A percentile compares a stretch with the other conserved stretches of the same genome.
Evolutionary conservation across 768 basidiomycete genomes (phyloP).

Genomic region (Pleurotus tuber-regium): DNA sequence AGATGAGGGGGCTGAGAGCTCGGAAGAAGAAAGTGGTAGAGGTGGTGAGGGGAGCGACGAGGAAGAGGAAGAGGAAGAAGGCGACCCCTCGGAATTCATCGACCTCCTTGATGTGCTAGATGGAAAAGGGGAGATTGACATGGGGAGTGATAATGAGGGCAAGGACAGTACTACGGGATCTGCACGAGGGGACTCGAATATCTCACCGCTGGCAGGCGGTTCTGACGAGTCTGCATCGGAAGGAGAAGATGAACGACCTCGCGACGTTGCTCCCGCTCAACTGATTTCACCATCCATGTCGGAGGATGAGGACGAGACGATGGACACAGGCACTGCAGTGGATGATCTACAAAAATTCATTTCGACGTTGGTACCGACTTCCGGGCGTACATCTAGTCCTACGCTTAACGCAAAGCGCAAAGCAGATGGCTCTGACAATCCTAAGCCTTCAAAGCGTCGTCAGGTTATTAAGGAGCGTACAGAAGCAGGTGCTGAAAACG

Average conservation of each 20-base stretch:
- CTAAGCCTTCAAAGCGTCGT: conserved; percentile 51
- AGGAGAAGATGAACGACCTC: conserved; percentile 24
- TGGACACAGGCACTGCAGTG: conserved; percentile 51
- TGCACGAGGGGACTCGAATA: conserved; percentile 11
- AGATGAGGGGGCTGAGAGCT: conserved; percentile 32
- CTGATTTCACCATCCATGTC: conserved; percentile 21
- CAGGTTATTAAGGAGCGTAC: conserved; percentile 65
- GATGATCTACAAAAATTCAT: conserved; percentile 74
- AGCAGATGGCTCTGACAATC: conserved; percentile 21
- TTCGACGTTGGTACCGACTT: conserved; percentile 61
- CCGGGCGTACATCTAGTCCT: conserved; percentile 42
- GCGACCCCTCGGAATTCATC: conserved; percentile 44
- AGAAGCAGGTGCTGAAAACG: conserved; percentile 77
- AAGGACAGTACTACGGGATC: conserved; percentile 18
- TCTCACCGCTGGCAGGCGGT: conserved; percentile 11
- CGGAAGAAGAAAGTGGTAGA: conserved; percentile 14
- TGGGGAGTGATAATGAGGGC: conserved; percentile 34
- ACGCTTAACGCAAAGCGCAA: conserved; percentile 67
- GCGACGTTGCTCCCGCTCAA: conserved; percentile 34
- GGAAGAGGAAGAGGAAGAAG: conserved; percentile 34
- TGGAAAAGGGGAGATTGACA: conserved; percentile 44
- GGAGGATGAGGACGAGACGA: conserved; percentile 45
- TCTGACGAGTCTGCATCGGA: conserved; percentile 30
- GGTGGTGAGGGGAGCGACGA: conserved; percentile 36
- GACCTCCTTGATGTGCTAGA: conserved; percentile 25